These are phyloP conservation scores for Xylariaceae sp. DNA, from an alignment of 2,329 filamentous ascomycete genomes.

Conservation along the genomic window DNA sequence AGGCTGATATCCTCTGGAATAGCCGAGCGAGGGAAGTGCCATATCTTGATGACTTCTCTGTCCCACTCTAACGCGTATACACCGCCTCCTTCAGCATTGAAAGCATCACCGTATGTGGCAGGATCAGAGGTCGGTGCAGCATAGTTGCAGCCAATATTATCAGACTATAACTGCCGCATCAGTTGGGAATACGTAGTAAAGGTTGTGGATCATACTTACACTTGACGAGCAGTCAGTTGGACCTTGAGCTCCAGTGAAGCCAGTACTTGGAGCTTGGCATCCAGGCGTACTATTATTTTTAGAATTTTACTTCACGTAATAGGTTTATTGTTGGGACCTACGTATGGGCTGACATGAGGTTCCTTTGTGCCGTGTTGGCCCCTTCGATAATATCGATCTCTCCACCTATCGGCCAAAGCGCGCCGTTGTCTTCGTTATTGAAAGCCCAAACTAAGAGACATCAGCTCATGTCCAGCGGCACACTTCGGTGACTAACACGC, in stretches of 20 bases:
- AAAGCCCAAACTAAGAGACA: slow-evolving; percentile 55
- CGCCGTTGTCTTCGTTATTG: slow-evolving; percentile 45
- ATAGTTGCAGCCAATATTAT: slow-evolving; percentile 56
- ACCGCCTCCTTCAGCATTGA: slow-evolving; percentile 71
- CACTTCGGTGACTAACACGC: slow-evolving; percentile 57
- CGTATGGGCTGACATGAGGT: slow-evolving; percentile 69
- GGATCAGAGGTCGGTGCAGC: slow-evolving; percentile 48
- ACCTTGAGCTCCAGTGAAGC: slow-evolving; percentile 34
- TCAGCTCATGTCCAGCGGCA: slow-evolving; percentile 21
- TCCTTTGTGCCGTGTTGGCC: slow-evolving; percentile 64
- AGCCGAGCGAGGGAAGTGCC: slow-evolving; percentile 72
- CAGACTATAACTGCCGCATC: slow-evolving; percentile 43
- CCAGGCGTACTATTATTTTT: slow-evolving; percentile 28
- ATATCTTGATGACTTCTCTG: slow-evolving; percentile 69
- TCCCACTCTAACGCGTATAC: slow-evolving; percentile 78
- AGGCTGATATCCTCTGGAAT: slow-evolving; percentile 70
- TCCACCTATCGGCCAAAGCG: slow-evolving; percentile 65
- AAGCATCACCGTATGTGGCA: slow-evolving; percentile 63
- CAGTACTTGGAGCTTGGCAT: slow-evolving; percentile 32
- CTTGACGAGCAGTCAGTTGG: slow-evolving; percentile 35
- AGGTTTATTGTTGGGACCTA: slow-evolving; percentile 27
- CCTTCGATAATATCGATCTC: slow-evolving; percentile 77
- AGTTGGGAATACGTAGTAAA: neutral
- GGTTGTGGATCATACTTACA: slow-evolving; percentile 25
- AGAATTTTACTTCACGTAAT: neutral